Evolutionary conservation across 768 basidiomycete species (phyloP), one percentile per base, ranked within the genome.

Genomic region (Amanita inopinata): DNA sequence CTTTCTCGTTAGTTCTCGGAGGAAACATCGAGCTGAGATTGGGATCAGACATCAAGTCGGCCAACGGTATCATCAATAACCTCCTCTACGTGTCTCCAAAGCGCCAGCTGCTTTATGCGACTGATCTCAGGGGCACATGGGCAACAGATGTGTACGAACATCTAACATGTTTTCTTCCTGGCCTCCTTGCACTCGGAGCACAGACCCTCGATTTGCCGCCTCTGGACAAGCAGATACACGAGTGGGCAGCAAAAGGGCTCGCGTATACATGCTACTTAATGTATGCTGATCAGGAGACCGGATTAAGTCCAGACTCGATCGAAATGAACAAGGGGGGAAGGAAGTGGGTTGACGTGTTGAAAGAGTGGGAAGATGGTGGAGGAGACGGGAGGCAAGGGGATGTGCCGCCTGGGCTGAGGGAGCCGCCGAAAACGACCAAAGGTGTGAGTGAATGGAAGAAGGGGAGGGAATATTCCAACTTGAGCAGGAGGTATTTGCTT

Each of bases 191-290:
- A 0, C 69, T 83, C 4, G 82, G 80, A n/a, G 73, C 67, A 2
- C 60, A 71, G 44, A 68, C 67, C 3, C 65, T 80, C 11, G 55
- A 44, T 3, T 60, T 70, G 10, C 37, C 62, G 0, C 41, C 50
- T 2, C 47, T 55, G 3, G 60, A 61, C 6, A 61, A 58, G 23
- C 57, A 79, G 38, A 57, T 75, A 14, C 82, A 86, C 53, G 53
- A 68, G 38, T 83, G 80, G 74, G 84, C 79, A 0, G 85, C 84
- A 0, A 65, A 77, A 54, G 84, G 83, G 2, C 64, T 87, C 9
- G 76, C 78, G 7, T 71, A 79, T 50, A 80, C 70, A 11, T 87
- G 84, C 53, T 82, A 74, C 53, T 51, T 78, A 7, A 65, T 73
- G 27, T 87, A 85, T 51, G 74, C 73, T 4, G 85, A 87, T 54